phyloP scores from a whole-genome alignment of 331 rosid genomes.

The Saraca asoca region DNA sequence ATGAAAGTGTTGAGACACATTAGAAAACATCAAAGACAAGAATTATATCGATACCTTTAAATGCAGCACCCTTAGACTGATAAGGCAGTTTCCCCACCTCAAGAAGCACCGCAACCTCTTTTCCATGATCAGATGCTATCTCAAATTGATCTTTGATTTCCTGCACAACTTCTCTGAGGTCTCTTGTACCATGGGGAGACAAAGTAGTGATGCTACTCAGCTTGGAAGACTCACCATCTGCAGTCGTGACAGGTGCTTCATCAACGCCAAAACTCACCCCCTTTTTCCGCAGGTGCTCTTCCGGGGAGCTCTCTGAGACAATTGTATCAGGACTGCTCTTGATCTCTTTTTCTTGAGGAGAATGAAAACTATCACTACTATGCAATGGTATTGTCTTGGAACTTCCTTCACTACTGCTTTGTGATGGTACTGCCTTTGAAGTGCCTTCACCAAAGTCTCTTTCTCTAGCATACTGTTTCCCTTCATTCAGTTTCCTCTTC shows the following conservation, averaged over 20 bases:
- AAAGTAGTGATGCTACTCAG: slow-evolving; percentile 72
- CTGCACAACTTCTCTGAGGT: slow-evolving; percentile 77
- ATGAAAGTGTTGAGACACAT: background rate
- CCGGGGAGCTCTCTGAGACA: slow-evolving; percentile 49
- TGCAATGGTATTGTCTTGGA: slow-evolving; percentile 62
- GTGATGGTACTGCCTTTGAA: slow-evolving; percentile 59
- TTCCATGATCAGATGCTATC: slow-evolving; percentile 75
- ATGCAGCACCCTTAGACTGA: slow-evolving; percentile 54
- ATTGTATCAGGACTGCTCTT: slow-evolving; percentile 68
- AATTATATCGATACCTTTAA: slow-evolving; percentile 60
- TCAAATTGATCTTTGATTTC: slow-evolving; percentile 88
- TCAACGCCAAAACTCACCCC: slow-evolving; percentile 82
- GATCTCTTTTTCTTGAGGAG: slow-evolving; percentile 52
- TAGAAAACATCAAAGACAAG: background rate
- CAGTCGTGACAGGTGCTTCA: slow-evolving; percentile 41
- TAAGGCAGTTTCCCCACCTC: slow-evolving; percentile 90
- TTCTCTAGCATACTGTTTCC: slow-evolving; percentile 24
- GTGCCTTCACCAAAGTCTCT: slow-evolving; percentile 73
- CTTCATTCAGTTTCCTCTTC: slow-evolving; percentile 52
- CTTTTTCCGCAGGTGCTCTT: slow-evolving; percentile 57
- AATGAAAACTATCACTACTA: slow-evolving; percentile 49
- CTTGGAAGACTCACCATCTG: slow-evolving; percentile 76
- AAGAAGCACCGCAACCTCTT: slow-evolving; percentile 86
- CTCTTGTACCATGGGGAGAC: slow-evolving; percentile 74
- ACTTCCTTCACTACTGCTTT: slow-evolving; percentile 60